These are phyloP conservation scores for Purpureocillium lavendulum DNA, from an alignment of 2,329 filamentous ascomycete genomes.

Conservation along the genomic window DNA sequence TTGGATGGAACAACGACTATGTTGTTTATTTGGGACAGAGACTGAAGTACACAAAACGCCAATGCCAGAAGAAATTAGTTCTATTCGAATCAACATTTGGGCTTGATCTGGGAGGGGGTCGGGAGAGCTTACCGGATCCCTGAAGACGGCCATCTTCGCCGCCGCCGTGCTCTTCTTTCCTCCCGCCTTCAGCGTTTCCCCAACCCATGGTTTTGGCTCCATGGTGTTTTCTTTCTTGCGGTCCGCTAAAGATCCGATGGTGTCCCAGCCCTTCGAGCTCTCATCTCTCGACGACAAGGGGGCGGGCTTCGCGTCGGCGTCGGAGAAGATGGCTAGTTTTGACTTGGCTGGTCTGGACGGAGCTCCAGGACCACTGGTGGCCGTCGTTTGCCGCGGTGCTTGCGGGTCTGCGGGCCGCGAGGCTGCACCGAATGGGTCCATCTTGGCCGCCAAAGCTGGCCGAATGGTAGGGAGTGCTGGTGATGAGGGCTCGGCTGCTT, in stretches of 20 bases:
- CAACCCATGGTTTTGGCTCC: slow-evolving; percentile 83
- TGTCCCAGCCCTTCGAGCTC: slow-evolving; percentile 76
- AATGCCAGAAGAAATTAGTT: slow-evolving; percentile 66
- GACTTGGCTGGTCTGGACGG: slow-evolving; percentile 60
- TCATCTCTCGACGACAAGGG: slow-evolving; percentile 43
- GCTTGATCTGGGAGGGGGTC: slow-evolving; percentile 25
- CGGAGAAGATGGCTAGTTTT: slow-evolving; percentile 89
- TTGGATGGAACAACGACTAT: slow-evolving; percentile 61
- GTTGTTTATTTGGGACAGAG: slow-evolving; percentile 53
- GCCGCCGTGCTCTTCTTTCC: slow-evolving; percentile 61
- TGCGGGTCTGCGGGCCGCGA: slow-evolving; percentile 56
- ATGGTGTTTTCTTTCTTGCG: slow-evolving; percentile 90
- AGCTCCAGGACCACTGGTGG: slow-evolving; percentile 29
- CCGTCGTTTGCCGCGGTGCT: slow-evolving; percentile 43
- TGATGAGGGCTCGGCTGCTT: slow-evolving; percentile 63
- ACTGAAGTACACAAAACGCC: slow-evolving; percentile 41
- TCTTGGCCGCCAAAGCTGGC: slow-evolving; percentile 75
- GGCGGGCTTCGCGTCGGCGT: slow-evolving; percentile 55
- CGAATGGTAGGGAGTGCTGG: slow-evolving; percentile 79
- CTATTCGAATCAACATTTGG: slow-evolving; percentile 83
- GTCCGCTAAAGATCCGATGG: slow-evolving; percentile 75
- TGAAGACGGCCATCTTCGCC: slow-evolving; percentile 86
- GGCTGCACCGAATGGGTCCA: slow-evolving; percentile 67
- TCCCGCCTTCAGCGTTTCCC: slow-evolving; percentile 80
- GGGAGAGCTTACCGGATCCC: slow-evolving; percentile 68